Percentiles rank a stretch among this genome's conserved stretches.
Evolutionary conservation across 2,329 filamentous ascomycete species (phyloP).

Genomic region (Rhynchosporium graminicola): DNA sequence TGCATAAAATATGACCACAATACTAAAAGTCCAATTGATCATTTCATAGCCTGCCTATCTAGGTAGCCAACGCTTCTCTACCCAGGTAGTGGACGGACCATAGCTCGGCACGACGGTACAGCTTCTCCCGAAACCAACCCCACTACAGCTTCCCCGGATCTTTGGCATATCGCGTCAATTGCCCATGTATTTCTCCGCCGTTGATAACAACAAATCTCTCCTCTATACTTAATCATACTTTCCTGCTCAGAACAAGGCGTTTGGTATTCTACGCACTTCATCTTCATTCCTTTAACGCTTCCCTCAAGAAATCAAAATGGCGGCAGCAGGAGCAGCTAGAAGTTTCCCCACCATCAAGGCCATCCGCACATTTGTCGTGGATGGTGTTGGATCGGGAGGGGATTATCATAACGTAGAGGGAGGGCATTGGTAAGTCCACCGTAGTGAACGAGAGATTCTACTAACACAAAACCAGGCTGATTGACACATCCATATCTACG

Average conservation of each 20-base stretch:
- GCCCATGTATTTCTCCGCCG: conserved; percentile 5
- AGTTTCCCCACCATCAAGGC: conserved; percentile 74
- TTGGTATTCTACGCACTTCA: too few species aligned
- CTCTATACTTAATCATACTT: conserved; percentile 4
- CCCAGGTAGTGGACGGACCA: background rate
- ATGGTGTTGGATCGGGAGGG: conserved; percentile 64
- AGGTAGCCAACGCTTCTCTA: conserved; percentile 2
- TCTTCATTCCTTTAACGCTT: background rate
- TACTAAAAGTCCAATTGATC: background rate
- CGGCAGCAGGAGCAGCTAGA: conserved; percentile 35
- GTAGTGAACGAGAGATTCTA: conserved; percentile 26
- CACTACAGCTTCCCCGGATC: conserved; percentile 8
- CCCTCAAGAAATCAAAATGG: conserved; percentile 19
- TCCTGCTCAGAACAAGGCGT: background rate
- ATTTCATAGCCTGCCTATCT: too few species aligned
- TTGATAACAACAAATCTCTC: background rate
- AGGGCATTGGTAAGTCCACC: conserved; percentile 59
- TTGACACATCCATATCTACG: conserved; percentile 89
- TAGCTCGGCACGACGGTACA: conserved; percentile 11
- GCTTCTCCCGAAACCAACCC: conserved; percentile 13
- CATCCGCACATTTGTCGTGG: conserved; percentile 71
- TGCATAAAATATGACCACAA: background rate
- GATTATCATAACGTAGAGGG: conserved; percentile 92
- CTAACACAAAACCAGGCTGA: conserved; percentile 68
- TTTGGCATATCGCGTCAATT: conserved; percentile 9